Evolutionary conservation across 768 basidiomycete genomes (phyloP), one percentile per base, ranked within the genome.

Genomic region (Xerocomus spinulosus): DNA sequence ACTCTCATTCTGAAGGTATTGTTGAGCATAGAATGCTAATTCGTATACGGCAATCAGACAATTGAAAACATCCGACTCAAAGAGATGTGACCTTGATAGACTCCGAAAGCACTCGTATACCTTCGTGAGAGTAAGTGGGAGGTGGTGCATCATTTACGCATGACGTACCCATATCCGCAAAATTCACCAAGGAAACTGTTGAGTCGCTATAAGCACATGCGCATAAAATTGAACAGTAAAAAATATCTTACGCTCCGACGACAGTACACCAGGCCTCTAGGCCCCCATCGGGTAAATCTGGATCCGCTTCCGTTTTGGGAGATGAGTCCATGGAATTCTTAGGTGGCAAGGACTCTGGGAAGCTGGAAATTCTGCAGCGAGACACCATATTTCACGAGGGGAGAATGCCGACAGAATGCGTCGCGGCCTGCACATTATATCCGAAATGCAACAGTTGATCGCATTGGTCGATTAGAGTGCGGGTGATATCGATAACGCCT

Each of bases 151-250:
- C 7, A 12, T 9, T 35, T 35, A 1, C 8, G 3, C 2, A 9
- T 2, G 18, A 42, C 63, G 5, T 34, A 55, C 63, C 63, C 64
- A 29, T 28, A 66, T 46, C 59, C 55, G 39, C 59, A 59, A 20
- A 66, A 59, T 32, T 61, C 57, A 1, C 36, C 52, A 35, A 65
- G 50, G 34, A 66, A 66, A 12, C 63, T 66, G 14, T n/a, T 5
- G 24, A 6, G 30, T 44, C 4, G 14, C 14, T 4, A 23, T 60
- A 2, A 18, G 38, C 5, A 5, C 5, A 34, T 6, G 14, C 12
- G 2, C 13, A 21, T 8, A 2, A 5, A 39, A 4, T 12, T 9
- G 20, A 37, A n/a, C 1, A 3, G n/a, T 18, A 18, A 15, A 15
- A 9, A 23, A 30, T 14, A 48, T 37, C 59, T 54, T 53, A 66